Evolutionary conservation across 495 filamentous ascomycete genomes (phyloP).

Genomic region (Tuber umbilicatum): DNA sequence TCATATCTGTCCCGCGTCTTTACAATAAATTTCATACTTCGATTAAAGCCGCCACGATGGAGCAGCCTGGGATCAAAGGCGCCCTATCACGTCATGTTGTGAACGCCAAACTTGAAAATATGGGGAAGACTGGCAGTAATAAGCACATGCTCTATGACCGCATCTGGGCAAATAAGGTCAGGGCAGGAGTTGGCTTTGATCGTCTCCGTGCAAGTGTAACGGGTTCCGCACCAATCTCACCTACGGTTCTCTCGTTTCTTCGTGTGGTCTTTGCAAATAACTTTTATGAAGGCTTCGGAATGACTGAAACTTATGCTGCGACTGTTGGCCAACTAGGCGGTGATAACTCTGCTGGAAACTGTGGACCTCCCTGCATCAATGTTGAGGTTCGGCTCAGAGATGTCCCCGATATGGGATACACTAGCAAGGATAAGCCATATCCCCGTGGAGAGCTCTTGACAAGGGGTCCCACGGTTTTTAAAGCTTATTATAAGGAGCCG

Average conservation of each 20-base stretch:
- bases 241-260: constrained; percentile 78
- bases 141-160: constrained; percentile 83
- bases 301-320: constrained; percentile 91
- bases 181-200: constrained; percentile 72
- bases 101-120: constrained; percentile 66
- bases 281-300: constrained; percentile 83
- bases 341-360: constrained; percentile 74
- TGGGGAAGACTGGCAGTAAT: constrained; percentile 70
- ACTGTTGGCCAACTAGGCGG: constrained; percentile 58
- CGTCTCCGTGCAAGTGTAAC: constrained; percentile 67
- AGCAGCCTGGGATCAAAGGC: constrained; percentile 74
- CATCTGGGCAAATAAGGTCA: constrained; percentile 86
- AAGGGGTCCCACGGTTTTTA: constrained; percentile 69
- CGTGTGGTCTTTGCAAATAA: constrained; percentile 72
- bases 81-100: constrained; percentile 73
- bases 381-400: constrained; percentile 76
- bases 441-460: constrained; percentile 87
- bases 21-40: constrained; percentile 84
- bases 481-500: constrained; percentile 79
- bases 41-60: constrained; percentile 68
- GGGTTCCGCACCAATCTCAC: constrained; percentile 86
- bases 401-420: constrained; percentile 93
- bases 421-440: constrained; percentile 80
- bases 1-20: constrained; percentile 84
- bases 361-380: constrained; percentile 60